phyloP scores from a whole-genome alignment of 2,329 filamentous ascomycete species.

The Trichoderma sp. region DNA sequence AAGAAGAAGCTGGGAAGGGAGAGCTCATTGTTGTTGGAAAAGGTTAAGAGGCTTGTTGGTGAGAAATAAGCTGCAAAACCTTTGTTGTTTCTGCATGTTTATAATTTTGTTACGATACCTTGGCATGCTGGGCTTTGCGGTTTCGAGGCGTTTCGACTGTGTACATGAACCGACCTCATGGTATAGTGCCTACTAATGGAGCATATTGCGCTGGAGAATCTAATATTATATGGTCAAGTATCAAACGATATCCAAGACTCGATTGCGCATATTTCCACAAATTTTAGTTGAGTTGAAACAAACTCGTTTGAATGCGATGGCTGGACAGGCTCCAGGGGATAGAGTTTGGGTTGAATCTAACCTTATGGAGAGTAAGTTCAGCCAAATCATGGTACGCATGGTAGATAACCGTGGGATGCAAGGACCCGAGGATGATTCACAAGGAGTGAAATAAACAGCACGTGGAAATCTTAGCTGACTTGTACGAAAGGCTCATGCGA shows the following conservation, averaged over 20 bases:
- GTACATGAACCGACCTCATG: neutral
- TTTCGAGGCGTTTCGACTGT: neutral
- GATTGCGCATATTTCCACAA: neutral
- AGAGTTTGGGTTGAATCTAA: neutral
- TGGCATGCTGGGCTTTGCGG: slow-evolving; percentile 1
- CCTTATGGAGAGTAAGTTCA: neutral
- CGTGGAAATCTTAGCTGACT: neutral
- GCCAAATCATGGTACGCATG: neutral
- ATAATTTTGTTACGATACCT: slow-evolving; percentile 15
- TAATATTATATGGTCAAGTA: neutral
- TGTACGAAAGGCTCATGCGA: neutral
- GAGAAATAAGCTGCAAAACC: slow-evolving; percentile 31
- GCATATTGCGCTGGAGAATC: neutral
- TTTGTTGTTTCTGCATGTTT: neutral
- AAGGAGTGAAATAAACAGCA: neutral
- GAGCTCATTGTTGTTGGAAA: slow-evolving; percentile 74
- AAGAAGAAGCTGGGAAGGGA: slow-evolving; percentile 81
- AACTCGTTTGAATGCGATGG: neutral
- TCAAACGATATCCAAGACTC: neutral
- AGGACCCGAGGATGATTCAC: neutral
- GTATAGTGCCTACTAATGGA: neutral
- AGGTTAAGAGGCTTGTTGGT: slow-evolving; percentile 71
- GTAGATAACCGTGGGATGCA: neutral
- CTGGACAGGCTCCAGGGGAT: neutral
- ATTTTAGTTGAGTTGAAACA: neutral